A percentile compares a stretch with the other conserved stretches of the same genome.
phyloP scores from a whole-genome alignment of 2,329 filamentous ascomycete species.

The Tolypocladium amazonense region DNA sequence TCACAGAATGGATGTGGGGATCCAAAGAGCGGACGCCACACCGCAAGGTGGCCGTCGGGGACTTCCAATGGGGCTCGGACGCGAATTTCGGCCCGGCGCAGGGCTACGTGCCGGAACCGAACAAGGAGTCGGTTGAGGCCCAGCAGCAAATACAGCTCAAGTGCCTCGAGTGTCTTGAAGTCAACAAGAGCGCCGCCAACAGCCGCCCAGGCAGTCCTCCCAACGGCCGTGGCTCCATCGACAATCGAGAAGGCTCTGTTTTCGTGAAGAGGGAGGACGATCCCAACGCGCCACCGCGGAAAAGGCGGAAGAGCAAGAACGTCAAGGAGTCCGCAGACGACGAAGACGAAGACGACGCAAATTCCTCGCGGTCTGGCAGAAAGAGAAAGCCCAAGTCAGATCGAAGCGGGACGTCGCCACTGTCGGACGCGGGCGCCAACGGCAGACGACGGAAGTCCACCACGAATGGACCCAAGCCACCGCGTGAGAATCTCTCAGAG shows the following conservation, averaged over 20 bases:
- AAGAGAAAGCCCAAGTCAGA: conserved; percentile 39
- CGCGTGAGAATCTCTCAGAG: conserved; percentile 65
- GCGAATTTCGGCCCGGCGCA: conserved; percentile 46
- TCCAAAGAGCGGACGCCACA: conserved; percentile 15
- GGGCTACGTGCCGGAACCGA: conserved; percentile 46
- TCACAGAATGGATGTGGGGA: conserved; percentile 31
- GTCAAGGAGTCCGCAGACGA: conserved; percentile 30
- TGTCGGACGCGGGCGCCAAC: conserved; percentile 22
- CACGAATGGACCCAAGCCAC: conserved; percentile 29
- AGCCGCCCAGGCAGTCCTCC: conserved; percentile 49
- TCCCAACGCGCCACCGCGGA: conserved; percentile 31
- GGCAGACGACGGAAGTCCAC: conserved; percentile 42
- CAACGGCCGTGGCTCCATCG: conserved; percentile 9
- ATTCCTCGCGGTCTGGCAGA: conserved; percentile 20
- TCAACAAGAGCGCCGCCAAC: conserved; percentile 45
- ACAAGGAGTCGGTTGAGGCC: conserved; percentile 47
- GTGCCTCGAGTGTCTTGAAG: conserved; percentile 45
- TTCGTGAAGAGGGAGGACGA: conserved; percentile 23
- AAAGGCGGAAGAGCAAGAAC: conserved; percentile 44
- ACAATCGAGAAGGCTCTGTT: conserved; percentile 10
- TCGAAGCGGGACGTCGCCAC: conserved; percentile 18
- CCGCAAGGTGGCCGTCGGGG: conserved; percentile 26
- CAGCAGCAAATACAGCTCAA: conserved; percentile 44
- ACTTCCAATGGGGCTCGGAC: conserved; percentile 60
- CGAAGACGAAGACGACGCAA: conserved; percentile 27